Conservation (phyloP, 306 rosid species). For the Casuarina equisetifolia region DNA sequence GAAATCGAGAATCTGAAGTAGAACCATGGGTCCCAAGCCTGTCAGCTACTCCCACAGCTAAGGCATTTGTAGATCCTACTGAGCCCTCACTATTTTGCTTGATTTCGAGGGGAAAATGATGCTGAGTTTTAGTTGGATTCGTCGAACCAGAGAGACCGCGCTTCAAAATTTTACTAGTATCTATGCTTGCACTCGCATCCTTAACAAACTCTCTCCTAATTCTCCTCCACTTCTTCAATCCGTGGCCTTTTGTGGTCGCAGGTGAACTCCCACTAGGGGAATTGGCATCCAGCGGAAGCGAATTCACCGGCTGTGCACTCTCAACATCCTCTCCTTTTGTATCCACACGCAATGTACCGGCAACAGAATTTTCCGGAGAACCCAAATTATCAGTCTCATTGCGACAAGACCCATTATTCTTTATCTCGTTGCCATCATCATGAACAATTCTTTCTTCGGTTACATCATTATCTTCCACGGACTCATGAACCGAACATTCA, state of each 20-base stretch:
- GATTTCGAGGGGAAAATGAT: conserved; percentile 35
- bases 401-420: conserved; percentile 36
- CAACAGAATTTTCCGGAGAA: conserved; percentile 36
- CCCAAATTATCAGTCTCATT: conserved; percentile 35
- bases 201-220: conserved; percentile 42
- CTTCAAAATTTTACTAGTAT: conserved; percentile 60
- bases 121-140: conserved; percentile 40
- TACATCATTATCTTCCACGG: conserved; percentile 61
- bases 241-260: conserved; percentile 31
- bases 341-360: conserved; percentile 15
- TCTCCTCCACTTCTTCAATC: conserved; percentile 66
- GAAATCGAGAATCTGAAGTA: conserved; percentile 65
- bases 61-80: conserved; percentile 44
- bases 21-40: conserved; percentile 49
- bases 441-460: conserved; percentile 19
- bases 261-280: conserved; percentile 33
- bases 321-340: conserved; percentile 23
- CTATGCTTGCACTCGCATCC: conserved; percentile 45
- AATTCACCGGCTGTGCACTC: conserved; percentile 34
- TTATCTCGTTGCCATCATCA: conserved; percentile 41
- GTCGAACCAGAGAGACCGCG: conserved; percentile 55
- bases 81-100: conserved; percentile 55
- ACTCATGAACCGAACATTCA: conserved; percentile 41
- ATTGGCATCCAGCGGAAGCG: conserved; percentile 20
- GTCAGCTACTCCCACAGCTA: conserved; percentile 44